A percentile compares a stretch with the other conserved stretches of the same genome.
These are phyloP conservation scores for Primulina eburnea DNA, from an alignment of 257 asterid genomes.

Conservation along the genomic window DNA sequence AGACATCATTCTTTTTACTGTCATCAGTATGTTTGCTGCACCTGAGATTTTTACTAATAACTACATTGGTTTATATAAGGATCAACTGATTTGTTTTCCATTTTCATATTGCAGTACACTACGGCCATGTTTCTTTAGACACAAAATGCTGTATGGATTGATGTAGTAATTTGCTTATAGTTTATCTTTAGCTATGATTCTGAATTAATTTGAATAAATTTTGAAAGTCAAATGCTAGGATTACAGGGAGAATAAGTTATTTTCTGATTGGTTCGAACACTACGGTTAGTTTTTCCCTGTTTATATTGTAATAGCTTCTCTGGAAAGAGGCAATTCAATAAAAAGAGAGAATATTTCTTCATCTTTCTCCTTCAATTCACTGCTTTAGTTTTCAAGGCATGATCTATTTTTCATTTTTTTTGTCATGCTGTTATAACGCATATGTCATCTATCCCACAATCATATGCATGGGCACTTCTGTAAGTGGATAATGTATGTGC, in stretches of 20 bases:
- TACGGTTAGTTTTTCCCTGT: not conserved
- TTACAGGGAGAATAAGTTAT: no score
- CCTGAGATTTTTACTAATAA: not conserved
- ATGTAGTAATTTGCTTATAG: not conserved
- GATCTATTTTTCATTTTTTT: not conserved
- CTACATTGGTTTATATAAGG: not conserved
- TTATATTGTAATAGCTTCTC: not conserved
- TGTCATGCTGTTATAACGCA: not conserved
- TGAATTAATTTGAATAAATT: no score
- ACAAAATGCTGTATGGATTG: not conserved
- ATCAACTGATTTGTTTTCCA: not conserved
- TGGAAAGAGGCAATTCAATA: no score
- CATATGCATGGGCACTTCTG: not conserved
- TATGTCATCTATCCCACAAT: no score
- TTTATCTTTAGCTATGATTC: not conserved
- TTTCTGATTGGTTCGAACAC: not conserved
- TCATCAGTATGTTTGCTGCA: slow-evolving; percentile 12
- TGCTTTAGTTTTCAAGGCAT: not conserved
- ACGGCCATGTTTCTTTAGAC: not conserved
- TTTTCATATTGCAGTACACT: not conserved
- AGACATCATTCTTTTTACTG: not conserved
- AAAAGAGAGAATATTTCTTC: not conserved
- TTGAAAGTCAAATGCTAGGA: no score
- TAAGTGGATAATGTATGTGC: not conserved
- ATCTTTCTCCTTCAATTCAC: not conserved